Evolutionary conservation across 441 rosid species (phyloP), one percentile per base, ranked within the genome.

Genomic region (Sinapis alba): DNA sequence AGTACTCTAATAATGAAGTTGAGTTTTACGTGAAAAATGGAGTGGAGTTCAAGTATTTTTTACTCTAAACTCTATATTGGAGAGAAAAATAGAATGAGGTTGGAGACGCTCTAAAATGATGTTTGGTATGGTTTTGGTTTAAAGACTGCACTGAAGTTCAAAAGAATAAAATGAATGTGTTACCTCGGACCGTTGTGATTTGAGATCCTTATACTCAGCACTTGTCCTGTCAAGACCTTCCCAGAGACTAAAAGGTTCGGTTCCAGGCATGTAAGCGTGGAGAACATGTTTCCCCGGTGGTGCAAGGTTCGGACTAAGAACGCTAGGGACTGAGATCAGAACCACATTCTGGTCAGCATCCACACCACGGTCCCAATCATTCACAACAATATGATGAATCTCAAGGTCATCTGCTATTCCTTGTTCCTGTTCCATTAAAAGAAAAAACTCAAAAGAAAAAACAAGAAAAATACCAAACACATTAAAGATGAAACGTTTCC

Each of bases 331-430:
- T 28, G 98, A 94, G 75, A 90, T 88, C 62, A 94, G 83, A 64
- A 92, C 97, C n/a, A 94, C 97, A 68, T 94, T 94, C 81, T 94
- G 97, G 77, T 92, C 97, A 5, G 96, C 93, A 78, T 92, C 98
- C 24, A 90, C 97, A 78, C 97, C 98, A 62, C 91, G 74, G 18
- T 86, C 87, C 97, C 99, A 92, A 30, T 94, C 91, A 59, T 90
- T 89, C 62, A 90, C 99, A 76, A 89, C 87, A 41, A 92, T 92
- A 74, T 92, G 99, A 85, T 92, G 97, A 81, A 94, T 90, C 51
- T 91, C 93, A 84, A 94, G 81, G 36, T 90, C 92, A 72, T 89
- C 83, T 3, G 69, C 80, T 51, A 90, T 32, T 41, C 86, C 97
- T 86, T 89, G 82, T 28, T 75, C 56, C 73, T 59, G 11, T 65